Evolutionary conservation across 129 eudicot species (phyloP).

Genomic region (Sambucus nigra): DNA sequence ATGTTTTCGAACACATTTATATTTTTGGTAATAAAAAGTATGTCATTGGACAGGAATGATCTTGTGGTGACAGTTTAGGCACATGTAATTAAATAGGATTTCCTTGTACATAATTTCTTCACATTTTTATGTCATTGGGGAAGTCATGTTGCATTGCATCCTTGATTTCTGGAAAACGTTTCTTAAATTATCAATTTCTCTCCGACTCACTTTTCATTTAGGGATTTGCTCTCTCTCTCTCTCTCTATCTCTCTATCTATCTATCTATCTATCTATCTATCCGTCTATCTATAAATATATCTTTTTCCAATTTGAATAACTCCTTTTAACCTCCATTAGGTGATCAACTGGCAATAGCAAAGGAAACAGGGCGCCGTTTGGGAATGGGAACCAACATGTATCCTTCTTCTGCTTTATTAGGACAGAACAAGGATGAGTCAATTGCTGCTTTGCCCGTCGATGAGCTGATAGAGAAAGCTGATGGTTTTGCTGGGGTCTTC

Average conservation of each 20-base stretch:
- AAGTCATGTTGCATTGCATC: background rate
- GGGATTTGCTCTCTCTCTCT: background rate
- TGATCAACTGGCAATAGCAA: constrained; percentile 77
- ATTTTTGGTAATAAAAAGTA: too few relatives aligned
- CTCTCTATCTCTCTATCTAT: too few relatives aligned
- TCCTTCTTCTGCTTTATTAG: constrained; percentile 74
- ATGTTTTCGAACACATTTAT: too few relatives aligned
- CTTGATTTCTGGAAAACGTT: background rate
- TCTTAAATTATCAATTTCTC: background rate
- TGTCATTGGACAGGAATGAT: too few relatives aligned
- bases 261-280: too few relatives aligned
- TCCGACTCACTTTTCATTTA: background rate
- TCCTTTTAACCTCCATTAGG: constrained; percentile 30
- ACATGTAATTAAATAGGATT: too few relatives aligned
- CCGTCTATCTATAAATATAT: too few relatives aligned
- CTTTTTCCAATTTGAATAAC: constrained; percentile 9
- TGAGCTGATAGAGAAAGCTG: constrained; percentile 72
- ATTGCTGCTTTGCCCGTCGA: constrained; percentile 55
- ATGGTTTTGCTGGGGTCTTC: constrained; percentile 95
- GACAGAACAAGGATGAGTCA: constrained; percentile 59
- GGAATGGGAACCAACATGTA: constrained; percentile 93
- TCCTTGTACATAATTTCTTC: background rate
- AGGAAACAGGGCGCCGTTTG: constrained; percentile 77
- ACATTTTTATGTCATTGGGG: background rate
- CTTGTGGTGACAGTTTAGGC: too few relatives aligned